These are phyloP conservation scores for Botrytis deweyae DNA, from an alignment of 2,329 filamentous ascomycete genomes.

Conservation along the genomic window DNA sequence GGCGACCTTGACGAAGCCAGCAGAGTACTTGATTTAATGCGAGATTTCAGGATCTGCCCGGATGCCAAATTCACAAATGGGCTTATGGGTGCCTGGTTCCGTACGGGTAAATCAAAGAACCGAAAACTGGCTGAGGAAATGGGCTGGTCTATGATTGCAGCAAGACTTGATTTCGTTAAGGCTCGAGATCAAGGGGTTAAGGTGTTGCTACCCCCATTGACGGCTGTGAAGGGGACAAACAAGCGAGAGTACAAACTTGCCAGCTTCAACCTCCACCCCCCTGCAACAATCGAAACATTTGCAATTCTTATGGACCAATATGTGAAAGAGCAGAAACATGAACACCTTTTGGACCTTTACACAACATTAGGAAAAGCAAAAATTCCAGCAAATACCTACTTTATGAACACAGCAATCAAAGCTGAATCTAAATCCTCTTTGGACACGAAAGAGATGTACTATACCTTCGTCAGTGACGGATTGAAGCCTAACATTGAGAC, in stretches of 20 bases:
- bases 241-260: constrained; percentile 36
- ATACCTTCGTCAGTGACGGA: constrained; percentile 6
- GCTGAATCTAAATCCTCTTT: constrained; percentile 27
- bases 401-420: constrained; percentile 76
- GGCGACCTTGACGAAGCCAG: constrained; percentile 69
- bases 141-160: constrained; percentile 74
- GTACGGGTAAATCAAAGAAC: constrained; percentile 55
- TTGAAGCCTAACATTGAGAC: constrained; percentile 37
- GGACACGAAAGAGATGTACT: constrained; percentile 1
- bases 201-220: constrained; percentile 25
- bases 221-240: constrained; percentile 22
- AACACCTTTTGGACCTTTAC: constrained; percentile 59
- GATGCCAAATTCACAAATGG: constrained; percentile 78
- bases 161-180: constrained; percentile 63
- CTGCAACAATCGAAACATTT: constrained; percentile 76
- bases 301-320: constrained; percentile 73
- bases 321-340: constrained; percentile 57
- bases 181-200: constrained; percentile 38
- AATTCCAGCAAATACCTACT: constrained; percentile 67
- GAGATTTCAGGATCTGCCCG: constrained; percentile 63
- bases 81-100: constrained; percentile 75
- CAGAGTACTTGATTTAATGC: constrained; percentile 74
- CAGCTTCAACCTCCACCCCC: constrained; percentile 47
- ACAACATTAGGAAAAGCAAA: constrained; percentile 61
- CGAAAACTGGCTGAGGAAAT: constrained; percentile 63